Evolutionary conservation across 495 filamentous ascomycete species (phyloP), one percentile per base, ranked within the genome.

Genomic region (Penicillium coprophilum): DNA sequence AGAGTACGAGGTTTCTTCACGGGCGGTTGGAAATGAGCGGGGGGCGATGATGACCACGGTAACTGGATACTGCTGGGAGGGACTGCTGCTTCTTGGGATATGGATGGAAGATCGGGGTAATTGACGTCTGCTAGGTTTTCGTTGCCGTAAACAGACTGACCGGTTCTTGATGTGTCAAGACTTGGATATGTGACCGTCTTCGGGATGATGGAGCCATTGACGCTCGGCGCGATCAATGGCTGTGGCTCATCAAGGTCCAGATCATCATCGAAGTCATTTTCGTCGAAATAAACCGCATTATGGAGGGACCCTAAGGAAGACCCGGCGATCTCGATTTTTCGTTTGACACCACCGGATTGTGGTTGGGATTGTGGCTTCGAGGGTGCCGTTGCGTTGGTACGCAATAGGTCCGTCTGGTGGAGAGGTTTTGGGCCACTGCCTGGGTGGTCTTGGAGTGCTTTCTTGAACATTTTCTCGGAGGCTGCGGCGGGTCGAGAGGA

Each of bases 11-110:
- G 75, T 57, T 82, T 84, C 24, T 1, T 52, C 20, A n/a, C 50
- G 20, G 66, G 61, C 0, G 78, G 67, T 44, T 73, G 78, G 51
- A 70, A 71, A 46, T 80, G 73, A 31, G 83, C 75, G 0, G 69
- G 73, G 4, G 85, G 85, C 1, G 85, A 87, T 9, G 85, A 87
- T 15, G 85, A 86, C 85, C 85, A 87, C 6, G 83, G 81, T 19
- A 82, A 58, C 44, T 79, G 82, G 45, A 69, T 68, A 55, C 83
- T 86, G 64, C 84, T 87, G 23, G 71, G 56, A 19, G 77, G 70
- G 2, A 64, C 52, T 1, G 49, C 48, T 49, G 67, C 48, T n/a
- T 74, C 69, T 46, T 76, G 62, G 20, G 73, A 67, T 8, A 62
- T 31, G 8, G 72, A 65, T 19, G 77, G 73, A 7, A 76, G 67